phyloP scores from a whole-genome alignment of 2,329 filamentous ascomycete genomes.

The Fusarium sambucinum region DNA sequence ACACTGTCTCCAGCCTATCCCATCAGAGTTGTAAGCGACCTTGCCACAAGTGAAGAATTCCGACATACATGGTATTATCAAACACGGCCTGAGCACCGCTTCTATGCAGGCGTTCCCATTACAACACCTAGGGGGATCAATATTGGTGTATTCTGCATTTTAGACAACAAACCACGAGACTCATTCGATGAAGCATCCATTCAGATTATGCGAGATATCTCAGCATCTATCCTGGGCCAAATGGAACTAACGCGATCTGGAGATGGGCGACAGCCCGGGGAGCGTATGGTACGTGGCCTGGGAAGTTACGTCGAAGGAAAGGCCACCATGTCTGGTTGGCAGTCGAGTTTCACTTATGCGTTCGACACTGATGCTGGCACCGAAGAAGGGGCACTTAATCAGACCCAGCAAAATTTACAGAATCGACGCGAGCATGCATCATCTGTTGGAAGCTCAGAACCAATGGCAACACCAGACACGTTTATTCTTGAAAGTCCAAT shows the following conservation, averaged over 20 bases:
- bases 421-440: constrained; percentile 1
- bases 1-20: constrained; percentile 38
- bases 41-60: constrained; percentile 49
- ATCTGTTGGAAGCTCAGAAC: neutral
- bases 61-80: constrained; percentile 39
- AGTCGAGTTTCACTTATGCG: constrained; percentile 16
- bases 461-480: neutral
- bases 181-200: constrained; percentile 48
- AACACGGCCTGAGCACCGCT: constrained; percentile 45
- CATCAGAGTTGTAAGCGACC: constrained; percentile 52
- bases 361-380: constrained; percentile 10
- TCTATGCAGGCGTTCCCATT: constrained; percentile 59
- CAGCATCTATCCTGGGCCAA: constrained; percentile 53
- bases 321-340: constrained; percentile 44
- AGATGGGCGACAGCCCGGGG: constrained; percentile 47
- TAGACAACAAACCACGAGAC: constrained; percentile 30
- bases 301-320: constrained; percentile 56
- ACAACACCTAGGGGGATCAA: constrained; percentile 55
- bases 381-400: constrained; percentile 28
- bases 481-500: constrained; percentile 25
- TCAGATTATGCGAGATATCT: constrained; percentile 45
- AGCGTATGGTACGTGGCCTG: constrained; percentile 56
- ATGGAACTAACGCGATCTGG: constrained; percentile 50
- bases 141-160: constrained; percentile 56
- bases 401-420: constrained; percentile 22